Evolutionary conservation across 2,329 filamentous ascomycete genomes (phyloP).

Genomic region (Ramichloridium luteum): DNA sequence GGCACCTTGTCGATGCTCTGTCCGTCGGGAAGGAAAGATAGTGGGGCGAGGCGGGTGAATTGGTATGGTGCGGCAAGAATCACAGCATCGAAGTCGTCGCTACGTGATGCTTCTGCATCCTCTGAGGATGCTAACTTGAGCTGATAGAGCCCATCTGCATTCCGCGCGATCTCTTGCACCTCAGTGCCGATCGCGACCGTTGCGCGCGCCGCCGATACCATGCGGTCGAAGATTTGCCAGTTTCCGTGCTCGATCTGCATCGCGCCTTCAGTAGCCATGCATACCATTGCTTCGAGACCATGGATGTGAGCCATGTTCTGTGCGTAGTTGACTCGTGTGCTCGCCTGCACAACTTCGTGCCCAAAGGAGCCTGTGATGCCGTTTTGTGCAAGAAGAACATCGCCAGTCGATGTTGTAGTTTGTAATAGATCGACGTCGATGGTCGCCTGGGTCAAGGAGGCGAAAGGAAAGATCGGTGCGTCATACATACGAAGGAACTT

Average conservation of each 20-base stretch:
- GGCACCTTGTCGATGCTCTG: conserved; percentile 63
- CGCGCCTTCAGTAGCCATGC: conserved; percentile 78
- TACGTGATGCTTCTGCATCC: conserved; percentile 1
- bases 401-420: conserved; percentile 58
- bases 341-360: conserved; percentile 76
- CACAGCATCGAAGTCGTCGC: conserved; percentile 49
- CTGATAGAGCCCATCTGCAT: conserved; percentile 26
- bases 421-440: conserved; percentile 54
- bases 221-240: conserved; percentile 83
- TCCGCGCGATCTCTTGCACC: conserved; percentile 46
- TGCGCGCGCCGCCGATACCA: conserved; percentile 56
- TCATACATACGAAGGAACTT: conserved; percentile 74
- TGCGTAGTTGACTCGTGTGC: conserved; percentile 87
- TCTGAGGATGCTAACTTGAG: too few relatives aligned
- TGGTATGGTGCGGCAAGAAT: conserved; percentile 77
- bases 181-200: conserved; percentile 53
- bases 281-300: conserved; percentile 80
- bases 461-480: conserved; percentile 71
- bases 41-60: conserved; percentile 51
- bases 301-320: conserved; percentile 80
- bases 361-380: conserved; percentile 56
- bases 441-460: conserved; percentile 56
- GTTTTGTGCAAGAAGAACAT: conserved; percentile 57
- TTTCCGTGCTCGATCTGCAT: conserved; percentile 73
- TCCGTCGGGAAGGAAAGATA: conserved; percentile 27